These are phyloP conservation scores for Puccinia coronata DNA, from an alignment of 1,284 basidiomycete species.

Conservation along the genomic window DNA sequence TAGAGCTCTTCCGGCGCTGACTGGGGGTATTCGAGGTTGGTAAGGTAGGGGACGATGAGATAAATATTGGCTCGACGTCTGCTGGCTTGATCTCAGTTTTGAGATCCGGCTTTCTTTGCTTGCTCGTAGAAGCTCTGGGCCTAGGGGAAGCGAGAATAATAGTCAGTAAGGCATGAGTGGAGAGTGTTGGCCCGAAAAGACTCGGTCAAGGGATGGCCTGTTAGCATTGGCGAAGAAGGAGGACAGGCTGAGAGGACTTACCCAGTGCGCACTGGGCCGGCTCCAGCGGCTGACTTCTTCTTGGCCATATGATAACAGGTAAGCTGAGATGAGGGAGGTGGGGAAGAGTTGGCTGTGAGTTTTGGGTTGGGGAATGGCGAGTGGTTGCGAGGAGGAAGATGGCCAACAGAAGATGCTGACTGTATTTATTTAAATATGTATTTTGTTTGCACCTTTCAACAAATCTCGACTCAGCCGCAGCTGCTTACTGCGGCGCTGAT, in stretches of 20 bases:
- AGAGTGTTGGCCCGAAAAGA: too few relatives aligned
- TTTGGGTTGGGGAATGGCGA: too few relatives aligned
- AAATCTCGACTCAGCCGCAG: too few relatives aligned
- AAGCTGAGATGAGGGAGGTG: too few relatives aligned
- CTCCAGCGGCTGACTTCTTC: constrained; percentile 4
- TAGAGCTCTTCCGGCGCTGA: constrained; percentile 10
- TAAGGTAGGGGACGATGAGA: too few relatives aligned
- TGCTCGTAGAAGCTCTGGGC: constrained; percentile 9
- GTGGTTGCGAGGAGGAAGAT: too few relatives aligned
- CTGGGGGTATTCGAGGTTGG: background rate
- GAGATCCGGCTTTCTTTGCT: background rate
- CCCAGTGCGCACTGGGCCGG: background rate
- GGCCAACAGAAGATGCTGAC: too few relatives aligned
- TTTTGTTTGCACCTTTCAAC: too few relatives aligned
- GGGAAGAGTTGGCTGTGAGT: too few relatives aligned
- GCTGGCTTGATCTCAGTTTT: background rate
- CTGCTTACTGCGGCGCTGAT: too few relatives aligned
- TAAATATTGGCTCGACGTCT: background rate
- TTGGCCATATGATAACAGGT: constrained; percentile 1
- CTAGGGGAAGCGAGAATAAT: background rate
- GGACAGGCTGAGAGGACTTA: background rate
- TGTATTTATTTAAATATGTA: too few relatives aligned
- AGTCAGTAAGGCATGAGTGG: background rate
- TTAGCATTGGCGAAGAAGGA: background rate
- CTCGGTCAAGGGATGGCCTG: background rate